Base-by-base conservation (phyloP, 768 basidiomycete genomes). In the Lentinula aciculospora region DNA sequence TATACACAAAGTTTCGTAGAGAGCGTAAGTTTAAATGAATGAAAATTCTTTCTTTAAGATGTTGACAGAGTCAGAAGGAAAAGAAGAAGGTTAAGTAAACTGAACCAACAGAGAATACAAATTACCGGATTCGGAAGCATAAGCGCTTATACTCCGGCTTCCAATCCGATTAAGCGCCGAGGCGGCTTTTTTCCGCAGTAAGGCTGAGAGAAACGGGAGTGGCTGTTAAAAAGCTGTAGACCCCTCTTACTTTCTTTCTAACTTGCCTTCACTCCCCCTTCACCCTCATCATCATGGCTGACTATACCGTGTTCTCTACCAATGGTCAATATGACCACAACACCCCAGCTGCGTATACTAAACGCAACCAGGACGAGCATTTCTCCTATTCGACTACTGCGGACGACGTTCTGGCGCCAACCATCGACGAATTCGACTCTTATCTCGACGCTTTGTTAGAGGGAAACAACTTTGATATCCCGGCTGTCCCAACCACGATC, bases 371-470 rank as follows among this genome's bases (percentile, higher is more conserved):
- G 82, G 62, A 71, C 86, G 86, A 67, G 76, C 78, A 67, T 70
- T 86, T 86, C 75, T 84, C 84, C 68, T 85, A 84, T 72, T 80
- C 82, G 65, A 77, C 80, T 61, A 79, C 83, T 63, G 75, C 81
- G 58, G 88, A 90, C 73, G 80, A 88, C 72, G 51, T 53, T 25
- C 76, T 84, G 64, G 87, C 86, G 53, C 88, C 89, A 39, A 82
- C 87, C 66, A 85, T 87, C 60, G 89, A 92, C 76, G 78, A 84
- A 60, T 92, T 93, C 74, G 91, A 92, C 68, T 81, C 81, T 47
- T 91, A 92, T 72, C 81, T 93, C 65, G 90, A 91, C 72, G 76
- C 75, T 31, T 81, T 89, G 42, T 81, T 85, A 68, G 82, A 86
- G 74, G 79, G 83, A 60, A 72, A 75, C 68, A 77, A 82, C 66